Evolutionary conservation across 805 yeast genomes (phyloP), one percentile per base, ranked within the genome.

Genomic region (Hanseniaspora mollemarum): DNA sequence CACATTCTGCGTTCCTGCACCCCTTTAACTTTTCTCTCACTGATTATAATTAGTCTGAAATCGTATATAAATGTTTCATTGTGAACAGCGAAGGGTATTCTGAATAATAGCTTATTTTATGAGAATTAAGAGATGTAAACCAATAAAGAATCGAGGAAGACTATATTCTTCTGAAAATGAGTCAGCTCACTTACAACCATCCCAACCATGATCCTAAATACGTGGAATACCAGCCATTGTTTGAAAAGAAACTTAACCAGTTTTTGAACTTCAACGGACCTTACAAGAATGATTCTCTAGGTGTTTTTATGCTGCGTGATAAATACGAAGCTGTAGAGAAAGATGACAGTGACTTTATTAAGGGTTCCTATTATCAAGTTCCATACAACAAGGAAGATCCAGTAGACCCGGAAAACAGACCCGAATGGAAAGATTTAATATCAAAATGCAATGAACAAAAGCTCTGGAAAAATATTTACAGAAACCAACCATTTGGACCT

Each of bases 401-500:
- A 4, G 65, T 61, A 2, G 59, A 66, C 2, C 66, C 67, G 1
- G 60, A 58, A 32, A 64, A 62, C 51, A 55, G 68, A 49, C 68
- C 68, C n/a, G 55, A 63, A 18, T 65, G 67, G 67, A 54, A 56
- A 33, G 51, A 56, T 18, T 50, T 65, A 10, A 59, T 64, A 32
- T 56, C 55, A 10, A 70, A 46, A 72, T 88, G 41, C 92, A 92
- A 0, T 65, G 73, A 29, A 83, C 81, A 64, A 65, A 71, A 46
- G 79, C 77, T 51, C 75, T 85, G 55, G 72, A 67, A 72, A 56
- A 67, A 70, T 22, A 81, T 85, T n/a, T 63, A 66, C 13, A 79
- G 78, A 56, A 94, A 92, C 21, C 81, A 84, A 57, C 67, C 71
- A 8, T 87, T 84, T 63, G 96, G 97, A 0, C 98, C 98, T 2